These are phyloP conservation scores for Penicillium corylophilum DNA, from an alignment of 2,329 filamentous ascomycete species.

Conservation along the genomic window DNA sequence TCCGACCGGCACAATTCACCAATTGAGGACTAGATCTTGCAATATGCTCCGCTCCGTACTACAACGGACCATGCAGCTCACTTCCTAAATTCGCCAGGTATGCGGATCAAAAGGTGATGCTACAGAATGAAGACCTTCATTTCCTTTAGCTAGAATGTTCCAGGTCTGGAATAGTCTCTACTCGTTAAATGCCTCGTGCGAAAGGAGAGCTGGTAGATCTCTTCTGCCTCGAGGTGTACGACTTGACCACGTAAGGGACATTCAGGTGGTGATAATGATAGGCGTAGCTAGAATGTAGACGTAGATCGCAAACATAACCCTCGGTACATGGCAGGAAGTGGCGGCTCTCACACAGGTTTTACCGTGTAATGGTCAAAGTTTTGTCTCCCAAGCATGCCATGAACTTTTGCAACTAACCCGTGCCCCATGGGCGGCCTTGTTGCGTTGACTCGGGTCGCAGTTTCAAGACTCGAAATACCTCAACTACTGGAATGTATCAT, in stretches of 20 bases:
- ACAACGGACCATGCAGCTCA: conserved; percentile 4
- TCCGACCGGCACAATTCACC: conserved; percentile 7
- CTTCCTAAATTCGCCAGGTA: background rate
- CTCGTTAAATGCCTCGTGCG: background rate
- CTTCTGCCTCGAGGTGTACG: conserved; percentile 11
- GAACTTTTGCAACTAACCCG: background rate
- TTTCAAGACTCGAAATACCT: background rate
- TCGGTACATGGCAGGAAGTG: conserved; percentile 2
- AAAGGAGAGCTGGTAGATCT: conserved; percentile 1
- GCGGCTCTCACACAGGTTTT: background rate
- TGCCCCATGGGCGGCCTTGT: background rate
- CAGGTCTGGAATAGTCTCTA: background rate
- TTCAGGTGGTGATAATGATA: conserved; percentile 14
- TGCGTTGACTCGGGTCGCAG: background rate
- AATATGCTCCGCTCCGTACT: background rate
- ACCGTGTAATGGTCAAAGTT: conserved; percentile 6
- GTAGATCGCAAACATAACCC: conserved; percentile 16
- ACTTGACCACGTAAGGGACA: conserved; percentile 19
- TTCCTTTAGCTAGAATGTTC: background rate
- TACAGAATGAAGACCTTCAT: background rate
- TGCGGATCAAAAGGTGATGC: background rate
- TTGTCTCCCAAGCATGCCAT: conserved; percentile 15
- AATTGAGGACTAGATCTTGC: conserved; percentile 1
- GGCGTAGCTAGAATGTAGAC: conserved; percentile 14
- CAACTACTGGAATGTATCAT: conserved; percentile 6